Percentiles rank a stretch among this genome's conserved stretches.
phyloP scores from a whole-genome alignment of 768 basidiomycete species.

The Mycena chlorophos region DNA sequence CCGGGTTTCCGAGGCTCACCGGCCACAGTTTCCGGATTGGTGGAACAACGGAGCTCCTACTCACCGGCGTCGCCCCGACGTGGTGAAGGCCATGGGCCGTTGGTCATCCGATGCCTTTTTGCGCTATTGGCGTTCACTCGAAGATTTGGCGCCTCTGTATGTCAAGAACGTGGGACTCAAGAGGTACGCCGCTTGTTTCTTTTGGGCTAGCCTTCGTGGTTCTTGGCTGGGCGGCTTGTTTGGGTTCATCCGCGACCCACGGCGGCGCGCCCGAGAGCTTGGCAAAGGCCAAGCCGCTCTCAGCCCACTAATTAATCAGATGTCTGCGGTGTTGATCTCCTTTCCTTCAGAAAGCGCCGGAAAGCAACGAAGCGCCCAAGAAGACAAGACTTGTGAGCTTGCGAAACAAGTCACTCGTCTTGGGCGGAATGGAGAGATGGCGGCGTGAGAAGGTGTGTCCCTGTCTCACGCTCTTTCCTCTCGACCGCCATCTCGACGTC shows the following conservation, averaged over 20 bases:
- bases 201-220: neutral
- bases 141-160: no score
- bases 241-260: neutral
- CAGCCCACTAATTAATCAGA: neutral
- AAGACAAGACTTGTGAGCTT: neutral
- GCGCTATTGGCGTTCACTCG: neutral
- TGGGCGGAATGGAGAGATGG: neutral
- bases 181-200: neutral
- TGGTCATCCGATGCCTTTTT: neutral
- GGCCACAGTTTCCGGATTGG: conserved; percentile 20
- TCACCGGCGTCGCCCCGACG: neutral
- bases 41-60: conserved; percentile 1
- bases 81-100: neutral
- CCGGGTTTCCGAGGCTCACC: conserved; percentile 3
- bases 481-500: neutral
- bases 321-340: neutral
- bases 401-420: neutral
- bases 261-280: neutral
- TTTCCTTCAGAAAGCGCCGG: neutral
- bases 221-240: neutral
- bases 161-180: no score
- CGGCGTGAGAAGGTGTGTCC: neutral
- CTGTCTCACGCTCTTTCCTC: neutral
- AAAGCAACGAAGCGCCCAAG: neutral
- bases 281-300: neutral